Conservation (phyloP, 495 filamentous ascomycete species). For the Usnea hakonensis region DNA sequence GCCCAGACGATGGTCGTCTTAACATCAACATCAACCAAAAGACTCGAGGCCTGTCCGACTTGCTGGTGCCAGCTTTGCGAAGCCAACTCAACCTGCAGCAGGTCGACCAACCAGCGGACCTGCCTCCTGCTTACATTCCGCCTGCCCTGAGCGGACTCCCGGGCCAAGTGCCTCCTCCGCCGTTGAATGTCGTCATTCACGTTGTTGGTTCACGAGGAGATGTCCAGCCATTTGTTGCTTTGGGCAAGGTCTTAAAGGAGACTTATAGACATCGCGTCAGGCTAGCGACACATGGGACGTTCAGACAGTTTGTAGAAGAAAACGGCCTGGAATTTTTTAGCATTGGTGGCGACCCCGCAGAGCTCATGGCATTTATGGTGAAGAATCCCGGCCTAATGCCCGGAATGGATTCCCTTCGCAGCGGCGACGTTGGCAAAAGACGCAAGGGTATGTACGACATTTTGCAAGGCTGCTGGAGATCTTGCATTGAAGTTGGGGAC, state of each 20-base stretch:
- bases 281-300: conserved; percentile 67
- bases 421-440: conserved; percentile 59
- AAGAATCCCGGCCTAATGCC: conserved; percentile 78
- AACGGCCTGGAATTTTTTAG: conserved; percentile 70
- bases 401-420: conserved; percentile 55
- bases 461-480: conserved; percentile 71
- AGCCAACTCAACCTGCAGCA: conserved; percentile 44
- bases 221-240: conserved; percentile 65
- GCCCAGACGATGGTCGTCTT: conserved; percentile 58
- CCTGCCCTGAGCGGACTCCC: conserved; percentile 50
- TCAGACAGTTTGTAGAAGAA: conserved; percentile 60
- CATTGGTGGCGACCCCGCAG: conserved; percentile 70
- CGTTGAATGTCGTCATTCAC: conserved; percentile 70
- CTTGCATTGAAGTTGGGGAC: conserved; percentile 59
- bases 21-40: conserved; percentile 69
- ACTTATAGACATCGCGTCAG: conserved; percentile 66
- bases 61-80: conserved; percentile 58
- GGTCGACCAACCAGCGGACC: conserved; percentile 32
- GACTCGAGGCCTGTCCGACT: conserved; percentile 51
- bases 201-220: conserved; percentile 75
- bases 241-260: conserved; percentile 55
- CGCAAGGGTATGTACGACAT: conserved; percentile 61
- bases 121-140: conserved; percentile 54
- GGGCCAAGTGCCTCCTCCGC: conserved; percentile 48
- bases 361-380: conserved; percentile 83